A percentile compares a stretch with the other conserved stretches of the same genome.
Evolutionary conservation across 163 green algal genomes (phyloP).

Genomic region (Chloromonas sp.): DNA sequence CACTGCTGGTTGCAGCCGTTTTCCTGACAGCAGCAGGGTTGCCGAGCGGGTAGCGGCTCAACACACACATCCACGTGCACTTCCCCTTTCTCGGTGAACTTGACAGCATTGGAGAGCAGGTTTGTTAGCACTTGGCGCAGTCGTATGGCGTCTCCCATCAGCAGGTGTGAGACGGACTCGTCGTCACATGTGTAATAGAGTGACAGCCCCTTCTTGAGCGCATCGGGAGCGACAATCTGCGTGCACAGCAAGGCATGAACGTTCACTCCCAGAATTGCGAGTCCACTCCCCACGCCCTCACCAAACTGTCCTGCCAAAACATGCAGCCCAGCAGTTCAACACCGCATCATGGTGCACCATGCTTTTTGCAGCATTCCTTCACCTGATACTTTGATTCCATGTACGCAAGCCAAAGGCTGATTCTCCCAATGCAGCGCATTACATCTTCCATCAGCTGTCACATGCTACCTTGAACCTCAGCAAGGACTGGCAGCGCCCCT

Average conservation of each 20-base stretch:
- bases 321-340: too few relatives aligned
- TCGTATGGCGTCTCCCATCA: not conserved
- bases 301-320: too few relatives aligned
- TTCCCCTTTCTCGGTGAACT: slow-evolving; percentile 78
- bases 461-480: too few relatives aligned
- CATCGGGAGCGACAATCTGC: slow-evolving; percentile 12
- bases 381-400: too few relatives aligned
- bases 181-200: slow-evolving; percentile 15
- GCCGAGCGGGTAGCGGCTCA: slow-evolving; percentile 1
- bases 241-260: not conserved
- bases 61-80: slow-evolving; percentile 51
- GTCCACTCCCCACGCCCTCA: too few relatives aligned
- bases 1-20: not conserved
- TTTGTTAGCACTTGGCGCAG: slow-evolving; percentile 66
- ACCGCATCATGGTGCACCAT: too few relatives aligned
- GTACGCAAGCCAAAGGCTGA: too few relatives aligned
- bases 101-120: slow-evolving; percentile 78
- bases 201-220: slow-evolving; percentile 21
- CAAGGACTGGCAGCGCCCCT: too few relatives aligned
- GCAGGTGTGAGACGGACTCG: not conserved
- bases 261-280: too few relatives aligned
- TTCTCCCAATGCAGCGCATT: too few relatives aligned
- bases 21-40: not conserved
- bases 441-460: too few relatives aligned
- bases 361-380: too few relatives aligned